Base-by-base conservation (phyloP, 306 rosid species). In the Ziziphus jujuba region DNA sequence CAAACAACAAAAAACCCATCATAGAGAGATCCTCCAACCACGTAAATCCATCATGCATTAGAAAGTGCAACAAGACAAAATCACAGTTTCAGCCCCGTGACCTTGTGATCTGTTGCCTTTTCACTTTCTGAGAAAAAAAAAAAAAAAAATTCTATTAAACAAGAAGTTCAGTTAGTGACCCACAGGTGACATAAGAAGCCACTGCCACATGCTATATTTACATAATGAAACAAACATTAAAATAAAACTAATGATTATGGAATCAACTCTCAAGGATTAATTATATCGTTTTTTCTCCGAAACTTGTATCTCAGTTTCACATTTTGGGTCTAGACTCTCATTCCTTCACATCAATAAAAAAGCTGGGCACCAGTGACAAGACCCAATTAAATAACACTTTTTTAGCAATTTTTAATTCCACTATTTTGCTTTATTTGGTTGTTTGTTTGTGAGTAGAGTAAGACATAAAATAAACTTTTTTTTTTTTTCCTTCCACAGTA, bases 31-130 rank as follows among this genome's bases (percentile, higher is more conserved):
- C 70, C 77, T 67, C 77, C 43, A 48, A 5, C 20, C 65, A 5
- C 44, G 74, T 54, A 75, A 5, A 23, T 53, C 63, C 66, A 69
- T 68, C 68, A 60, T 49, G 51, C 36, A 69, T 58, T 16, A 23
- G 75, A 62, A 43, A 36, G 60, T 28, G 64, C 64, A 81, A 75
- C 56, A 72, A 78, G 96, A 86, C 96, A 86, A 84, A 28, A 77
- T 21, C 48, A 71, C 62, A 82, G 71, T 81, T 84, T 77, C 68
- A 72, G 72, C 49, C 92, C 90, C 96, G 96, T 89, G 92, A 89
- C 74, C 1, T 17, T 17, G 19, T 49, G 19, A 16, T 48, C 17
- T n/a, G 20, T 49, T 49, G 21, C 54, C 66, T 60, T 70, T 59
- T 44, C 66, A 12, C 66, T 53, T 70, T 11, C 7, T 21, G 7